These are phyloP conservation scores for Irpex lacteus DNA, from an alignment of 1,284 basidiomycete genomes.

Conservation along the genomic window DNA sequence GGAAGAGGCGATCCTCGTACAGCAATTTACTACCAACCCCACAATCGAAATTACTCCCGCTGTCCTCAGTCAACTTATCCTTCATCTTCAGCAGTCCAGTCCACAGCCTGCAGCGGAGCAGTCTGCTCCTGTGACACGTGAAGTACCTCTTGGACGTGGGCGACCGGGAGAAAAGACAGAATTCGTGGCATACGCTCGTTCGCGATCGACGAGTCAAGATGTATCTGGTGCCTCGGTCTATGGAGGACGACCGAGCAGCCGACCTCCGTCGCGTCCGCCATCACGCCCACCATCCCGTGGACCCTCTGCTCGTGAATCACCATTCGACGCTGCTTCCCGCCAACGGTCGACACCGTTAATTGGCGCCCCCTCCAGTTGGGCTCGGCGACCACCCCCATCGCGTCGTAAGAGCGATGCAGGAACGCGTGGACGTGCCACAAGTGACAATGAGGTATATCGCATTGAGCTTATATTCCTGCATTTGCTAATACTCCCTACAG, in stretches of 20 bases:
- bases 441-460: constrained; percentile 65
- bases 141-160: constrained; percentile 26
- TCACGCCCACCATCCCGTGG: constrained; percentile 43
- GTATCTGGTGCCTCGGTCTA: constrained; percentile 43
- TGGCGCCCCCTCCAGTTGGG: constrained; percentile 71
- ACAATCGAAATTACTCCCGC: constrained; percentile 67
- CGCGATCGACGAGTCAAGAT: constrained; percentile 58
- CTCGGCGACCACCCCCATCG: constrained; percentile 57
- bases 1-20: constrained; percentile 56
- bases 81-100: constrained; percentile 52
- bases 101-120: constrained; percentile 32
- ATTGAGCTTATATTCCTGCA: not conserved
- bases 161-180: constrained; percentile 29
- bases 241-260: constrained; percentile 4
- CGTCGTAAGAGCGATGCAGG: constrained; percentile 70
- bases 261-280: constrained; percentile 33
- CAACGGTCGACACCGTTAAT: constrained; percentile 61
- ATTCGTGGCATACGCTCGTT: constrained; percentile 25
- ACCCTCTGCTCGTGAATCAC: constrained; percentile 35
- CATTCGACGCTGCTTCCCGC: constrained; percentile 62
- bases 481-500: not conserved
- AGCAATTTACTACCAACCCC: constrained; percentile 55
- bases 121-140: constrained; percentile 24
- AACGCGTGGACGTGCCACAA: constrained; percentile 40
- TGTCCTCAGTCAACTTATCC: constrained; percentile 63